These are phyloP conservation scores for Cladorrhinum sp. DNA, from an alignment of 2,329 filamentous ascomycete genomes.

Conservation along the genomic window DNA sequence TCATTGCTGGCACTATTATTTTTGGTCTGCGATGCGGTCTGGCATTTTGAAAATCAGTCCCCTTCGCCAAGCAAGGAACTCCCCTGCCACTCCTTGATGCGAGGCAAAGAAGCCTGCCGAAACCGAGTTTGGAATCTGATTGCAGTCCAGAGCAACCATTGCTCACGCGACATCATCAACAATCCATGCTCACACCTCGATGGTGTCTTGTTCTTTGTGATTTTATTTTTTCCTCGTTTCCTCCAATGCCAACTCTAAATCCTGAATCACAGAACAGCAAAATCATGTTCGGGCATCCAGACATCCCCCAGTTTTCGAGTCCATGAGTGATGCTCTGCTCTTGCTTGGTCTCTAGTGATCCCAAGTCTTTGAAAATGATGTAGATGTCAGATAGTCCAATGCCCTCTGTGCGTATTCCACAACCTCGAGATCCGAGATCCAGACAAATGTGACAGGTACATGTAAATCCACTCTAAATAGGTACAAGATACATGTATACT, in stretches of 20 bases:
- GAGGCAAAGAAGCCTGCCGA: neutral
- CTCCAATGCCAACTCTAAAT: neutral
- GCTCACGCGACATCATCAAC: neutral
- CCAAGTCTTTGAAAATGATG: neutral
- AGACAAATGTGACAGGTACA: neutral
- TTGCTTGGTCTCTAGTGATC: neutral
- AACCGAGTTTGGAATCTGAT: neutral
- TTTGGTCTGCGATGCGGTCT: neutral
- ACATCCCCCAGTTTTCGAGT: slow-evolving; percentile 4
- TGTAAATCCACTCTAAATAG: neutral
- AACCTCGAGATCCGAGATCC: neutral
- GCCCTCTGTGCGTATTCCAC: neutral
- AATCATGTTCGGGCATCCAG: neutral
- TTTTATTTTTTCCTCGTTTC: neutral
- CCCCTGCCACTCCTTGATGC: slow-evolving; percentile 1
- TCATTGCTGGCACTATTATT: slow-evolving; percentile 7
- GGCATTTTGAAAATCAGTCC: slow-evolving; percentile 5
- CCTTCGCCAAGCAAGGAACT: slow-evolving; percentile 2
- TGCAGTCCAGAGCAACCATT: neutral
- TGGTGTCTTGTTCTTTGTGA: neutral
- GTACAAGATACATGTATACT: neutral
- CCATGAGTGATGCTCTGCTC: neutral
- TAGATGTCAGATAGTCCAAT: neutral
- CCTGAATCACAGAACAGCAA: neutral
- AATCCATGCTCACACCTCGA: neutral